Percentiles rank a stretch among this genome's conserved stretches.
phyloP scores from a whole-genome alignment of 306 rosid species.

The Malus sieversii region DNA sequence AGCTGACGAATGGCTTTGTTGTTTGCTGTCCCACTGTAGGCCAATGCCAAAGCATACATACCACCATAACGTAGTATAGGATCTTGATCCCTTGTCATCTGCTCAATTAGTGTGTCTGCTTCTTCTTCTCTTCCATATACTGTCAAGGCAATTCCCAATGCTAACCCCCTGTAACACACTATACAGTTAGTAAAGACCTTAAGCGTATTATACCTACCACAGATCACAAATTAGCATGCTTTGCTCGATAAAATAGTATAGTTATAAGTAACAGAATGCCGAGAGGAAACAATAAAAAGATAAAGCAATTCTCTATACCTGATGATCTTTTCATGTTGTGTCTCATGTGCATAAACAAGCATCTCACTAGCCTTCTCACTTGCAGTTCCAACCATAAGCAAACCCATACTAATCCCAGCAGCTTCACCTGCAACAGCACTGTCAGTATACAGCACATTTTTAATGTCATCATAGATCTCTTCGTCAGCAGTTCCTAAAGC shows the following conservation, averaged over 20 bases:
- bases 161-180: constrained; percentile 61
- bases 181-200: constrained; percentile 1
- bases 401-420: constrained; percentile 94
- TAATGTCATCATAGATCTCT: constrained; percentile 79
- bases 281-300: neutral
- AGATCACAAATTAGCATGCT: neutral
- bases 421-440: constrained; percentile 97
- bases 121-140: constrained; percentile 97
- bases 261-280: neutral
- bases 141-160: constrained; percentile 86
- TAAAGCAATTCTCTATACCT: constrained; percentile 39
- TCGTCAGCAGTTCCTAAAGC: constrained; percentile 92
- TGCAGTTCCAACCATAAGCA: constrained; percentile 97
- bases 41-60: constrained; percentile 94
- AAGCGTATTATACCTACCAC: neutral
- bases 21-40: constrained; percentile 92
- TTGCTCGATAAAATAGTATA: neutral
- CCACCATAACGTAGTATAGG: constrained; percentile 95
- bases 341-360: constrained; percentile 93
- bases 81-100: constrained; percentile 96
- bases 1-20: constrained; percentile 90
- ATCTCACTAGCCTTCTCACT: constrained; percentile 95
- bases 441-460: constrained; percentile 81
- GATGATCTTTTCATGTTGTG: constrained; percentile 86
- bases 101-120: constrained; percentile 92